These are phyloP conservation scores for Pholiota conissans DNA, from an alignment of 768 basidiomycete species.

Conservation along the genomic window DNA sequence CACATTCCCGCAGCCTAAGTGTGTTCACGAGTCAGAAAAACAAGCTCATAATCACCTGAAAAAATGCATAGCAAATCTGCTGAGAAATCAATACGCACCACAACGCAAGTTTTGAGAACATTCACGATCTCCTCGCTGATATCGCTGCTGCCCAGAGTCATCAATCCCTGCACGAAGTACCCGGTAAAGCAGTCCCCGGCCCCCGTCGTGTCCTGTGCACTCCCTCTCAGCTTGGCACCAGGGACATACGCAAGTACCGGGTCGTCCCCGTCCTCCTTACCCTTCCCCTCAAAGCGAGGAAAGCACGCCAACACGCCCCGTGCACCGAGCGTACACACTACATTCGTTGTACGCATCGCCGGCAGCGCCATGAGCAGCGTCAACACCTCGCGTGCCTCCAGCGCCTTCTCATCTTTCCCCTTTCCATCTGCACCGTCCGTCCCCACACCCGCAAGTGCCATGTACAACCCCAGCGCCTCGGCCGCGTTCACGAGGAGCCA, in stretches of 20 bases:
- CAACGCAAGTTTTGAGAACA: slow-evolving; percentile 39
- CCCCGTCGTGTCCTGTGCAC: slow-evolving; percentile 55
- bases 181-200: slow-evolving; percentile 68
- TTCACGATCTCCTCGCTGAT: slow-evolving; percentile 28
- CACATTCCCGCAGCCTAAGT: slow-evolving; percentile 61
- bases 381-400: slow-evolving; percentile 19
- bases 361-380: slow-evolving; percentile 21
- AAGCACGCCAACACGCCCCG: slow-evolving; percentile 48
- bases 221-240: slow-evolving; percentile 42
- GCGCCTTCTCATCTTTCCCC: neutral
- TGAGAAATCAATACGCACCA: slow-evolving; percentile 31
- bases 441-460: slow-evolving; percentile 16
- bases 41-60: neutral
- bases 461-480: slow-evolving; percentile 42
- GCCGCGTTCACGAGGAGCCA: slow-evolving; percentile 61
- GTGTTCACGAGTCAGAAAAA: neutral
- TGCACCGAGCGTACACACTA: slow-evolving; percentile 59
- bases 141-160: slow-evolving; percentile 37
- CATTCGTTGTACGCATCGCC: slow-evolving; percentile 36
- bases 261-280: slow-evolving; percentile 14
- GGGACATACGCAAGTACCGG: slow-evolving; percentile 39
- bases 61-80: neutral
- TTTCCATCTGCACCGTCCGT: too few relatives aligned
- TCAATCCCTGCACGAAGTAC: slow-evolving; percentile 56
- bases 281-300: neutral